These are phyloP conservation scores for Choricystis sp. DNA, from an alignment of 139 green algal genomes.

Conservation along the genomic window DNA sequence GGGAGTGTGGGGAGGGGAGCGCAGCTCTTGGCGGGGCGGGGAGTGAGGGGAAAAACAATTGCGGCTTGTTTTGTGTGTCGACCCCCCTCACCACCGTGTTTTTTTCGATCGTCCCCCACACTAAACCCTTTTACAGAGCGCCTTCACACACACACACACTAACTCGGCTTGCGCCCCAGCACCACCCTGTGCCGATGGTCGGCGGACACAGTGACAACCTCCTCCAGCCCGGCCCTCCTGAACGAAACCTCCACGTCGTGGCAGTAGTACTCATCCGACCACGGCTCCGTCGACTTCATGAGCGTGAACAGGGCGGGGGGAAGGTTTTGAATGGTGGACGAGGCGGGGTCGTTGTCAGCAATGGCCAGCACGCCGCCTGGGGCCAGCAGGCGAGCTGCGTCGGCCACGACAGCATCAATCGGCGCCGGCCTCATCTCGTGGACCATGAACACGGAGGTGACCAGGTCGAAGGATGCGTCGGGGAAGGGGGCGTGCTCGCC, in stretches of 20 bases:
- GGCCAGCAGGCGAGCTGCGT: constrained; percentile 49
- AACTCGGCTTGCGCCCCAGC: constrained; percentile 16
- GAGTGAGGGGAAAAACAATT: not conserved
- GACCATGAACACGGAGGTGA: constrained; percentile 57
- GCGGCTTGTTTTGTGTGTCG: not conserved
- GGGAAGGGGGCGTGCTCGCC: constrained; percentile 39
- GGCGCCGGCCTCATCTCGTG: constrained; percentile 60
- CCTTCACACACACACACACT: too few species aligned
- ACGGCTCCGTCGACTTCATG: constrained; percentile 75
- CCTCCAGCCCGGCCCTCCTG: constrained; percentile 30
- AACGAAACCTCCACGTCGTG: constrained; percentile 47
- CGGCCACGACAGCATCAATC: constrained; percentile 13
- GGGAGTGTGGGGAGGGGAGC: not conserved
- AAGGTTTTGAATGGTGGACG: constrained; percentile 64
- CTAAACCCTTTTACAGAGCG: too few species aligned
- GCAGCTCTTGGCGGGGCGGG: too few species aligned
- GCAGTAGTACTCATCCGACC: constrained; percentile 51
- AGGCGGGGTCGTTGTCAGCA: constrained; percentile 63
- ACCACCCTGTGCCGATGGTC: constrained; percentile 65
- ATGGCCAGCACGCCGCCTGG: constrained; percentile 52
- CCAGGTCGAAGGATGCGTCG: constrained; percentile 46
- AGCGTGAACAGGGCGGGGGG: constrained; percentile 61
- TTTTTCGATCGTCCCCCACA: not conserved
- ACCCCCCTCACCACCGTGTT: not conserved
- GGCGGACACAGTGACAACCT: constrained; percentile 42